Percentiles rank a stretch among this genome's conserved stretches.
Evolutionary conservation across 78 protist species (phyloP).

Genomic region (Capsaspora owczarzaki): DNA sequence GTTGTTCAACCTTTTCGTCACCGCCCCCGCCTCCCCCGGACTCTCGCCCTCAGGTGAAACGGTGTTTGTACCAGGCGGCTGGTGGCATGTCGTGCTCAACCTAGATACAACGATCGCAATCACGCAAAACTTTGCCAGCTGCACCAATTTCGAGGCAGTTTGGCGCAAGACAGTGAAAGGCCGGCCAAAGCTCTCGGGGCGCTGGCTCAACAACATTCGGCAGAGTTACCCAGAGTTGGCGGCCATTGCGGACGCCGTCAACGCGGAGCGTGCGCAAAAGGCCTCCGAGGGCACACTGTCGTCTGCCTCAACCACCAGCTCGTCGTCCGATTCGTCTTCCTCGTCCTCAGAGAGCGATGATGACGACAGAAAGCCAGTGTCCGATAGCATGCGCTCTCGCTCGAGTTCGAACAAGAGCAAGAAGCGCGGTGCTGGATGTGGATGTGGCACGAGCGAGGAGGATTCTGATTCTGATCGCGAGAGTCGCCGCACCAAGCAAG

Average conservation of each 20-base stretch:
- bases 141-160: not conserved
- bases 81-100: slow-evolving; percentile 59
- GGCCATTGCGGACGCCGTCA: not conserved
- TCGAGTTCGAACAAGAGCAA: no score
- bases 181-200: slow-evolving; percentile 10
- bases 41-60: no score
- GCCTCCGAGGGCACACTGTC: not conserved
- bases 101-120: slow-evolving; percentile 33
- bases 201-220: not conserved
- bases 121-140: slow-evolving; percentile 44
- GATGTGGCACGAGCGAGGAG: no score
- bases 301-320: not conserved
- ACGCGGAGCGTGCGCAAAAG: not conserved
- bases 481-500: no score
- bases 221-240: slow-evolving; percentile 4
- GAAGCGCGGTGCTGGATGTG: no score
- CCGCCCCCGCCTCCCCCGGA: no score
- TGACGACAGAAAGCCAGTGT: no score
- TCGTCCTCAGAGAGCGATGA: not conserved
- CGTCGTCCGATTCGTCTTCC: not conserved
- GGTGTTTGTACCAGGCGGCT: slow-evolving; percentile 57
- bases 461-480: no score
- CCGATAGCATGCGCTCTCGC: no score
- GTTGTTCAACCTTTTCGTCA: no score
- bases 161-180: slow-evolving; percentile 14